A percentile compares a stretch with the other conserved stretches of the same genome.
phyloP scores from a whole-genome alignment of 768 basidiomycete species.

The Clitopilus hobsonii region DNA sequence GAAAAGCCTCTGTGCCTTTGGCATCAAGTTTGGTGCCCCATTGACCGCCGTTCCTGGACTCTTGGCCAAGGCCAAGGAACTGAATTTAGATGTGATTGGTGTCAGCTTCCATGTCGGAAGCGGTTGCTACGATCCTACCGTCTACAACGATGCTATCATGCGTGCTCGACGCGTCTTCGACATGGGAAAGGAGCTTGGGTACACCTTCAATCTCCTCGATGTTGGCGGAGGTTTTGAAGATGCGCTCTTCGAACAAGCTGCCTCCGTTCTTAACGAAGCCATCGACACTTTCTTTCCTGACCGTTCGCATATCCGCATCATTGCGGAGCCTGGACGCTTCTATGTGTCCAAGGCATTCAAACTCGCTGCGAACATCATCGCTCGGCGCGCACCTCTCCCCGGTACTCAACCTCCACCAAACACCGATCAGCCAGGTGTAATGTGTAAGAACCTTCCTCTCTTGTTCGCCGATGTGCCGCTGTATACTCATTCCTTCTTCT shows the following conservation, averaged over 20 bases:
- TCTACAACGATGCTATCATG: constrained; percentile 85
- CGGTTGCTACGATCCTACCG: constrained; percentile 89
- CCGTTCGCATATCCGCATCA: constrained; percentile 57
- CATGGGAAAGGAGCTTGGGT: constrained; percentile 80
- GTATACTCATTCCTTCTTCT: constrained; percentile 10
- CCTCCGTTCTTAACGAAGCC: constrained; percentile 61
- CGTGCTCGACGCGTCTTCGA: constrained; percentile 83
- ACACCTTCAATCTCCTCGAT: constrained; percentile 79
- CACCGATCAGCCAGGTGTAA: constrained; percentile 51
- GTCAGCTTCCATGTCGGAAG: constrained; percentile 98
- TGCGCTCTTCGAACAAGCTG: constrained; percentile 76
- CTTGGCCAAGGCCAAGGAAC: constrained; percentile 71
- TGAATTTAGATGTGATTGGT: constrained; percentile 83
- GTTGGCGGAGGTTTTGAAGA: constrained; percentile 98
- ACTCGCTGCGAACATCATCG: constrained; percentile 91
- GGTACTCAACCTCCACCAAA: constrained; percentile 26
- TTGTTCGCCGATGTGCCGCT: constrained; percentile 2
- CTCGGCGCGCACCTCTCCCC: constrained; percentile 61
- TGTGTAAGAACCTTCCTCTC: constrained; percentile 68
- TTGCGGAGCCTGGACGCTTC: constrained; percentile 95
- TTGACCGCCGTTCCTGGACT: constrained; percentile 75
- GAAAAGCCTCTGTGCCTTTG: constrained; percentile 88
- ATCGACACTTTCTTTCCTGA: constrained; percentile 80
- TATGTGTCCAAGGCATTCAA: constrained; percentile 91
- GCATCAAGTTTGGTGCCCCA: constrained; percentile 95